Base-by-base conservation (phyloP, 352 stramenopile species). In the Phytopythium mirpurense region DNA sequence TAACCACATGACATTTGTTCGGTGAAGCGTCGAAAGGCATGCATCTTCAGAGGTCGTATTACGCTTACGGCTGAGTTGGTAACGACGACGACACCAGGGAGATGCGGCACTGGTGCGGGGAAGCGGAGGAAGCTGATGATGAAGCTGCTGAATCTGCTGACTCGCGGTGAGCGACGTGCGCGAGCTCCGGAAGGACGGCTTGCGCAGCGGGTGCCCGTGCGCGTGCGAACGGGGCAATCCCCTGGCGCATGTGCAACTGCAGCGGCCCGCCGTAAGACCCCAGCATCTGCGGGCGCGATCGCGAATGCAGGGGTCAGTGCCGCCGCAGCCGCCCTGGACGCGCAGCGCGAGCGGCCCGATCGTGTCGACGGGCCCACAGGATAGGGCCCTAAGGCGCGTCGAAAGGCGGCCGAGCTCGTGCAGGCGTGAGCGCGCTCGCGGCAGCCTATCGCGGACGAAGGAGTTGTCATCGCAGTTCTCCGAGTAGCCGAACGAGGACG, bases 181-280 rank as follows among this genome's bases (percentile, higher is more conserved):
- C 14, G 80, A 90, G 57, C 63, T 87, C 6, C 83, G 74, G 57
- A 89, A 89, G 15, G 77, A 90, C 5, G 74, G 86, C 57, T 90
- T 90, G 63, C 82, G 81, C 21, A 77, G 73, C 9, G 72, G 72
- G 34, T 62, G 14, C 7, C 14, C 5, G 32, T 10, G 5, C 32
- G 11, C 5, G 5, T 32, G 38, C n/a, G n/a, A n/a, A n/a, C n/a
- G n/a, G n/a, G n/a, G n/a, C n/a, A n/a, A n/a, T n/a, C n/a, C n/a
- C 21, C 19, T 45, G 29, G 38, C 29, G 54, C 11, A 60, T 60
- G 0, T 62, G 67, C 19, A 66, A 56, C 1, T 41, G 48, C 60
- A 63, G 56, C 15, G 65, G 62, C 14, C 36, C 42, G 54, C 62
- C 51, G 54, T 50, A 36, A 29, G 69, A 53, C 38, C 73, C 59